Conservation (phyloP, 257 asterid species). For the Nicotiana noctiflora region DNA sequence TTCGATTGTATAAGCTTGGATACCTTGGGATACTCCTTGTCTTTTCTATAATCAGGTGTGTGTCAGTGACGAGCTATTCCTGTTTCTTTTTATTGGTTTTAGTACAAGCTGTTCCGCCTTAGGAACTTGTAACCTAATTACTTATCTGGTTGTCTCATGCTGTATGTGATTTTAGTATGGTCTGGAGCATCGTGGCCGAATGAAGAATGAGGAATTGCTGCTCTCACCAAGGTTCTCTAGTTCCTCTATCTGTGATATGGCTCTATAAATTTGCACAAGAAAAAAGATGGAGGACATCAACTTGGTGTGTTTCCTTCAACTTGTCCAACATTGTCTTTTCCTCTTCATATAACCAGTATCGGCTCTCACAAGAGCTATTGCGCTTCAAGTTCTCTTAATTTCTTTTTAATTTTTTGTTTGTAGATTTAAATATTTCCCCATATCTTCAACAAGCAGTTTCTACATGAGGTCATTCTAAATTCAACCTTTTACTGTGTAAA, state of each 20-base stretch:
- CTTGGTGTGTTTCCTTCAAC: neutral
- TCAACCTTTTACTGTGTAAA: neutral
- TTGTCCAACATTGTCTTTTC: neutral
- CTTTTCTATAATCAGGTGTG: conserved; percentile 55
- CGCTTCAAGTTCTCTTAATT: neutral
- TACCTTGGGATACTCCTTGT: conserved; percentile 45
- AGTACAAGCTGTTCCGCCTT: neutral
- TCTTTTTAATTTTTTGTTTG: neutral
- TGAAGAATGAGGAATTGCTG: conserved; percentile 26
- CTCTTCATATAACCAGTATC: neutral
- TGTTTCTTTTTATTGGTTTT: neutral
- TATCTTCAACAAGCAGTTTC: neutral
- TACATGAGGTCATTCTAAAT: neutral
- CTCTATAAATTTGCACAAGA: neutral
- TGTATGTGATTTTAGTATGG: conserved; percentile 45
- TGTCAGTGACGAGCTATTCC: neutral
- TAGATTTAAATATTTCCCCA: neutral
- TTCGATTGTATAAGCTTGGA: conserved; percentile 64
- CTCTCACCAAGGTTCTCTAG: neutral
- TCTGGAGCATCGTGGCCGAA: conserved; percentile 60
- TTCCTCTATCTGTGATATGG: neutral
- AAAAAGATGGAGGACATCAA: neutral
- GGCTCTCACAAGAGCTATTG: neutral
- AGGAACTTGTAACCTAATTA: neutral
- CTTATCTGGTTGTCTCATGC: neutral